Conservation (phyloP, 345 rosid species). For the Cardamine resedifolia region DNA sequence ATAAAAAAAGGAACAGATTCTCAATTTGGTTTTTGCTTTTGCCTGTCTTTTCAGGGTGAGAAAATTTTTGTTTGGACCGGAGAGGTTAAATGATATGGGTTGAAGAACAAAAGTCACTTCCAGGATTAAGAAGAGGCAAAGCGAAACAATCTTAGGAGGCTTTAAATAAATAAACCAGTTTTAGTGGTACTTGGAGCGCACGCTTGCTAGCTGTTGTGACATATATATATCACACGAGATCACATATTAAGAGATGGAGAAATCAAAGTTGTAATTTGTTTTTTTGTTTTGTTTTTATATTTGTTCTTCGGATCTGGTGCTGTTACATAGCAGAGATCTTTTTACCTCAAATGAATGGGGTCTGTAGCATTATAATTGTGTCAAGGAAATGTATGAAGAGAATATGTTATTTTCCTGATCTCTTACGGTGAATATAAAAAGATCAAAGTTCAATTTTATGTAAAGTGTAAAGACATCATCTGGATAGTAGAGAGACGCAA, state of each 20-base stretch:
- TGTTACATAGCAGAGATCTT: slow-evolving; percentile 25
- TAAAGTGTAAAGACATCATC: slow-evolving; percentile 1
- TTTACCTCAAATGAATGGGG: slow-evolving; percentile 17
- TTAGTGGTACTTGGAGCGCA: slow-evolving; percentile 18
- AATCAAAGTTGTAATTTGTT: slow-evolving; percentile 23
- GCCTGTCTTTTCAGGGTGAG: slow-evolving; percentile 21
- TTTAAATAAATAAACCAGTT: slow-evolving; percentile 9
- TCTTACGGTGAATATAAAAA: neutral
- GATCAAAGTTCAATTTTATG: neutral
- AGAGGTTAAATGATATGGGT: slow-evolving; percentile 16
- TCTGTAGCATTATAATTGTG: slow-evolving; percentile 25
- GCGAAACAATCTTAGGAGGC: slow-evolving; percentile 6
- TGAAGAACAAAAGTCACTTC: slow-evolving; percentile 10
- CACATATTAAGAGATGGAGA: slow-evolving; percentile 11
- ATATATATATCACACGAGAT: slow-evolving; percentile 30
- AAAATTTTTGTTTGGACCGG: slow-evolving; percentile 9
- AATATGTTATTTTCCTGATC: slow-evolving; percentile 14
- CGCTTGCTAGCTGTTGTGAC: slow-evolving; percentile 25
- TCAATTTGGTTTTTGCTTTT: slow-evolving; percentile 8
- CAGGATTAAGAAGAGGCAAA: neutral
- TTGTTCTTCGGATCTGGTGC: slow-evolving; percentile 27
- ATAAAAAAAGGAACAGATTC: neutral
- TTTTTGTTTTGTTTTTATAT: neutral
- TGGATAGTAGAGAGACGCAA: neutral
- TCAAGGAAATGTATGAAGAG: slow-evolving; percentile 27